phyloP scores from a whole-genome alignment of 73 alveolate genomes.

The Paramecium sonneborni region DNA sequence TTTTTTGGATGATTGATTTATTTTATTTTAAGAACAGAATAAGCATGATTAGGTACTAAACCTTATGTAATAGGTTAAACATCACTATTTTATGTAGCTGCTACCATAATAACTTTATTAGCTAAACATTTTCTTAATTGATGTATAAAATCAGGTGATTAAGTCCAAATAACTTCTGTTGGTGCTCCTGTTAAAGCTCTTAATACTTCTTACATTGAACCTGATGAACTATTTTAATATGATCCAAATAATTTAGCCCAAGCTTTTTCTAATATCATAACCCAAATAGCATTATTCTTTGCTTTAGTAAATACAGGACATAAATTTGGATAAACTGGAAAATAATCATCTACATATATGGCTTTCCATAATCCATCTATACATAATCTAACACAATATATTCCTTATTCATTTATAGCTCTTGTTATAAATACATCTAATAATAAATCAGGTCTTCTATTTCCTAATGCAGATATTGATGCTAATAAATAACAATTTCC shows the following conservation, averaged over 20 bases:
- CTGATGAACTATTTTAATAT: slow-evolving; percentile 89
- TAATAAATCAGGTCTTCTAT: slow-evolving; percentile 79
- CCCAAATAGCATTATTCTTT: slow-evolving; percentile 95
- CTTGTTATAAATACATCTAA: slow-evolving; percentile 69
- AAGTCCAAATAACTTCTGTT: slow-evolving; percentile 76
- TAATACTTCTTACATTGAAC: slow-evolving; percentile 85
- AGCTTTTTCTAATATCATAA: slow-evolving; percentile 93
- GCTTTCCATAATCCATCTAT: slow-evolving; percentile 86
- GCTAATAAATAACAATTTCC: slow-evolving; percentile 96
- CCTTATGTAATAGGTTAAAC: slow-evolving; percentile 63
- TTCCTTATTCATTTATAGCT: slow-evolving; percentile 83
- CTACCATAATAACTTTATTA: slow-evolving; percentile 82
- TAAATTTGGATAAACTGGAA: slow-evolving; percentile 80
- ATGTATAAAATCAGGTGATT: slow-evolving; percentile 77
- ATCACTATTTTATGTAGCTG: slow-evolving; percentile 69
- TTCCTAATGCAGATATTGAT: slow-evolving; percentile 80
- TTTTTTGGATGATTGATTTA: not conserved
- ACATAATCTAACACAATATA: slow-evolving; percentile 85
- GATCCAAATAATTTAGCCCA: slow-evolving; percentile 97
- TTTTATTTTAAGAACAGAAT: slow-evolving; percentile 73
- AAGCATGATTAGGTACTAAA: slow-evolving; percentile 91
- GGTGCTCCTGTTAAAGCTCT: slow-evolving; percentile 94
- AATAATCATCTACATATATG: slow-evolving; percentile 88
- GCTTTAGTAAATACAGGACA: slow-evolving; percentile 82
- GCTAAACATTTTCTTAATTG: slow-evolving; percentile 74